A percentile compares a stretch with the other conserved stretches of the same genome.
Conservation (phyloP, 1,139 yeast genomes). For the Debaryomycetaceae sp. region DNA sequence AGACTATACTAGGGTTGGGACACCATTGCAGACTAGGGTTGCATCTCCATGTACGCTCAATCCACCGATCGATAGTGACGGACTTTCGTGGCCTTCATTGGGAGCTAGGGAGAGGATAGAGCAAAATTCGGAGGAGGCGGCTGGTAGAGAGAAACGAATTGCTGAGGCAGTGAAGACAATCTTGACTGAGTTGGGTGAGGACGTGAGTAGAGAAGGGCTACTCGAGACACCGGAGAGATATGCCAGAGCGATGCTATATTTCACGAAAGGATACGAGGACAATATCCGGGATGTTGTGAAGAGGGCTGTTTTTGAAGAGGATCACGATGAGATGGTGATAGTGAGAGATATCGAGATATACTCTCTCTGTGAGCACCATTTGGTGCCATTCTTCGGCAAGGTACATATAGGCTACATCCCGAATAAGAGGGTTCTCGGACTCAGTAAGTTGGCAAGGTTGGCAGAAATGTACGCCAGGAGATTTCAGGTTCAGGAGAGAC, state of each 20-base stretch:
- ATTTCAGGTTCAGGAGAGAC: conserved; percentile 93
- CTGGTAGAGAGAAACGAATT: conserved; percentile 65
- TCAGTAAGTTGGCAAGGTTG: conserved; percentile 86
- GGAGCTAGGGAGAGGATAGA: conserved; percentile 80
- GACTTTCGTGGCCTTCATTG: conserved; percentile 89
- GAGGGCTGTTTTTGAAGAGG: conserved; percentile 94
- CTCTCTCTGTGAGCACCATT: conserved; percentile 93
- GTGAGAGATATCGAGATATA: conserved; percentile 91
- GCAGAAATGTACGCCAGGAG: conserved; percentile 97
- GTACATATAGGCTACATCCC: conserved; percentile 97
- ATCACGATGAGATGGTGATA: conserved; percentile 98
- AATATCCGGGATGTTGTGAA: conserved; percentile 88
- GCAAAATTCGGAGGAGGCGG: conserved; percentile 58
- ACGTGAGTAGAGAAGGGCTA: conserved; percentile 81
- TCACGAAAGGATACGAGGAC: conserved; percentile 96
- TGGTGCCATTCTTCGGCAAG: conserved; percentile 95
- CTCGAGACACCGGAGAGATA: conserved; percentile 93
- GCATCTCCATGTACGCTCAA: conserved; percentile 79
- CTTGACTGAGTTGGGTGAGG: conserved; percentile 86
- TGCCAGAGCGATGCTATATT: conserved; percentile 92
- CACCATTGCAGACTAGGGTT: conserved; percentile 72
- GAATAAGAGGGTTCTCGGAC: conserved; percentile 88
- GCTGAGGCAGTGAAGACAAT: conserved; percentile 84
- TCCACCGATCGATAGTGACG: conserved; percentile 87
- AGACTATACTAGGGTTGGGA: conserved; percentile 9